phyloP scores from a whole-genome alignment of 352 stramenopile genomes.

The Phytophthora hibernalis region DNA sequence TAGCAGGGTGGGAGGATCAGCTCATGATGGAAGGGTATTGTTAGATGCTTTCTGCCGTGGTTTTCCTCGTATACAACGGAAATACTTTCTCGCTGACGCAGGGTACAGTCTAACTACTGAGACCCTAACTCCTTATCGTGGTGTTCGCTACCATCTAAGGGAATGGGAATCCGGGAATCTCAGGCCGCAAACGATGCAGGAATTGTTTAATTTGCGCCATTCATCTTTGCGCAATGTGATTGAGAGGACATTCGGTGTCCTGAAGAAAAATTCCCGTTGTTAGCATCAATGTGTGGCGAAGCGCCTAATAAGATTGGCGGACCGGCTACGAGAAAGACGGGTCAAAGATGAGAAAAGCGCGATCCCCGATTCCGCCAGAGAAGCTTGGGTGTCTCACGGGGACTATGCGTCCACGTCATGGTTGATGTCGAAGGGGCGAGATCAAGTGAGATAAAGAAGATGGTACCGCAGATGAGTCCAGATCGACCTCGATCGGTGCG shows the following conservation, averaged over 20 bases:
- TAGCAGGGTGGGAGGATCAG: neutral
- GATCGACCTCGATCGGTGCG: too few relatives aligned
- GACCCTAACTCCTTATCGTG: neutral
- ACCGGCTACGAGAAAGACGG: too few relatives aligned
- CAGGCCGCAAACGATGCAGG: neutral
- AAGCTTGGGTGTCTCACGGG: too few relatives aligned
- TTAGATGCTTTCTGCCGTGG: neutral
- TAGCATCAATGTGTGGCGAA: slow-evolving; percentile 1
- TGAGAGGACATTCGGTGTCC: neutral
- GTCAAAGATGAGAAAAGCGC: too few relatives aligned
- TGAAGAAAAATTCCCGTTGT: neutral
- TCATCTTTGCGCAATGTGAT: neutral
- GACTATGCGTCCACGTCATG: too few relatives aligned
- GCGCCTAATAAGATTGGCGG: too few relatives aligned
- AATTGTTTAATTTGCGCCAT: neutral
- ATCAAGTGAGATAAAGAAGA: too few relatives aligned
- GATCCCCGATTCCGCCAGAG: too few relatives aligned
- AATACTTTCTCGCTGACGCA: neutral
- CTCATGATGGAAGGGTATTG: neutral
- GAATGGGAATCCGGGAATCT: neutral
- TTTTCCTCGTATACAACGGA: neutral
- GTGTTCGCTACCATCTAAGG: neutral
- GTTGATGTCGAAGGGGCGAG: too few relatives aligned
- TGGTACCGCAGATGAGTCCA: too few relatives aligned
- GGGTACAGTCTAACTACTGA: neutral